Percentiles rank a stretch among this genome's conserved stretches.
Evolutionary conservation across 129 eudicot genomes (phyloP).

Genomic region (Escallonia rubra): DNA sequence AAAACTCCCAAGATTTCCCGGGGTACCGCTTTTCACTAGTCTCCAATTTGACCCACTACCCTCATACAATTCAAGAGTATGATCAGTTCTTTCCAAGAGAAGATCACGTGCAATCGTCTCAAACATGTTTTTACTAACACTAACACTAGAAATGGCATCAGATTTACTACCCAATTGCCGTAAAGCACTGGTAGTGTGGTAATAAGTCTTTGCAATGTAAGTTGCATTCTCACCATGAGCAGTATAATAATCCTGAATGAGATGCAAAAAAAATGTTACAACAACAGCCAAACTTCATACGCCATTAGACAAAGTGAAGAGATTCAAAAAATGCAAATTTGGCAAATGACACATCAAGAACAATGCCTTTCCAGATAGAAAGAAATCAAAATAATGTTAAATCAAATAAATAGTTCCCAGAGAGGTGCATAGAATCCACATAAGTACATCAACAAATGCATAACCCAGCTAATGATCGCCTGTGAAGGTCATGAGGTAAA

Average conservation of each 20-base stretch:
- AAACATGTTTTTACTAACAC: constrained; percentile 81
- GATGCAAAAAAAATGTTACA: neutral
- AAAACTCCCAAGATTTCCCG: constrained; percentile 89
- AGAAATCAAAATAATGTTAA: too few relatives aligned
- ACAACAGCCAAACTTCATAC: neutral
- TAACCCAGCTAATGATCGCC: too few relatives aligned
- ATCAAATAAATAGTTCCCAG: too few relatives aligned
- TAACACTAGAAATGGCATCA: constrained; percentile 78
- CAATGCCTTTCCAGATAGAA: too few relatives aligned
- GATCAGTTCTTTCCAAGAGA: constrained; percentile 91
- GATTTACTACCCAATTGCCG: constrained; percentile 81
- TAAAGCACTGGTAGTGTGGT: constrained; percentile 83
- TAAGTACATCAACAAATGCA: too few relatives aligned
- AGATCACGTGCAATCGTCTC: constrained; percentile 86
- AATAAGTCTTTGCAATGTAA: constrained; percentile 79
- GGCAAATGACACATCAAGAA: too few relatives aligned
- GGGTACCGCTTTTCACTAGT: constrained; percentile 76
- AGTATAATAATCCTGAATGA: constrained; percentile 80
- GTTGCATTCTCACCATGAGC: constrained; percentile 91
- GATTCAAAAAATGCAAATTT: neutral
- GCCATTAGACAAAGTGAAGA: neutral
- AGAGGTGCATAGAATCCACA: too few relatives aligned
- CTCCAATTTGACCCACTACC: constrained; percentile 94
- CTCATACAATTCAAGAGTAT: constrained; percentile 78
- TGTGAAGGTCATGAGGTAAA: too few relatives aligned